Conservation (phyloP, 768 basidiomycete species). For the Tephrocybe rancida region DNA sequence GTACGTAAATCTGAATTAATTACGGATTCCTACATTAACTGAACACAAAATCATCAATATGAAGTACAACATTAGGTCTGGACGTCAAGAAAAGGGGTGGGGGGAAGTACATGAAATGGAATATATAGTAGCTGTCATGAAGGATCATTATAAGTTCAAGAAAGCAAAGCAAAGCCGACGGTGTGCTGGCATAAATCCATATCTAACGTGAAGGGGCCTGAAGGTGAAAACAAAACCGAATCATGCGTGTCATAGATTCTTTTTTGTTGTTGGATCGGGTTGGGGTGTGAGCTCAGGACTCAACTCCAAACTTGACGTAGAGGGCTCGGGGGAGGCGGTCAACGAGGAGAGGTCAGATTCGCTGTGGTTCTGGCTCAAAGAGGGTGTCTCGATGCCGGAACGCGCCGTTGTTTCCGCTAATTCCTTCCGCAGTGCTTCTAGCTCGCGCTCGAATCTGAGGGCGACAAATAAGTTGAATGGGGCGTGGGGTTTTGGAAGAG, state of each 20-base stretch:
- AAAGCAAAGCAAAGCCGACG: neutral
- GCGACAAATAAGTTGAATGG: slow-evolving; percentile 13
- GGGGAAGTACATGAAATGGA: neutral
- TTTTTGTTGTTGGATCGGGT: slow-evolving; percentile 10
- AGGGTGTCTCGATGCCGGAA: slow-evolving; percentile 57
- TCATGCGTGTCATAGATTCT: slow-evolving; percentile 8
- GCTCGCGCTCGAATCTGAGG: slow-evolving; percentile 85
- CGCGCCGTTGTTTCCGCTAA: slow-evolving; percentile 70
- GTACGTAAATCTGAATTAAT: neutral
- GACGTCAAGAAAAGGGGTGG: neutral
- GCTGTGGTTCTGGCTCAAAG: slow-evolving; percentile 10
- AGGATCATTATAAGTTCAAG: neutral
- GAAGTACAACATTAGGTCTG: slow-evolving; percentile 15
- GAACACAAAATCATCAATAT: neutral
- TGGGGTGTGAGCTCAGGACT: slow-evolving; percentile 13
- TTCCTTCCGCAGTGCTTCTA: slow-evolving; percentile 89
- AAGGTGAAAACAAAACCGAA: neutral
- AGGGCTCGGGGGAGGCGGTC: slow-evolving; percentile 9
- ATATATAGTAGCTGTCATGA: slow-evolving; percentile 7
- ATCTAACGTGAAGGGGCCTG: neutral
- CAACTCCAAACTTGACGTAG: slow-evolving; percentile 10
- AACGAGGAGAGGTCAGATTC: slow-evolving; percentile 18
- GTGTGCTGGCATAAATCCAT: neutral
- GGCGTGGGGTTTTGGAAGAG: neutral
- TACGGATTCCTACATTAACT: neutral